Conservation (phyloP, 768 basidiomycete genomes). For the Rhizopogon roseolus region DNA sequence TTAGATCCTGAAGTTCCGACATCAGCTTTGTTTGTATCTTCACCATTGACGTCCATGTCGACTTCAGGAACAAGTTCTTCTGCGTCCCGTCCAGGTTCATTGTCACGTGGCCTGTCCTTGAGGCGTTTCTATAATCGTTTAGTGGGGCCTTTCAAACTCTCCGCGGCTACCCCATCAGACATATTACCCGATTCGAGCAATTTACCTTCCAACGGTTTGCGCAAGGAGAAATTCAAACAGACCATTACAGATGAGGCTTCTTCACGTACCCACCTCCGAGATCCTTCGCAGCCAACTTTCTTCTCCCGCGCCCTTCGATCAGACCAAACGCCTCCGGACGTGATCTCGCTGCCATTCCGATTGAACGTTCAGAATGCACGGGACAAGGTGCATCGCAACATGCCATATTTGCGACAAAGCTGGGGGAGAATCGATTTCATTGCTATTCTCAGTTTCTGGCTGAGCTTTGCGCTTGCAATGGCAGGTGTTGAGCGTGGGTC, state of each 20-base stretch:
- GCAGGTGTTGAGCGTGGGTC: slow-evolving; percentile 59
- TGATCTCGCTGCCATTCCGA: slow-evolving; percentile 56
- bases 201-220: not conserved
- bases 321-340: slow-evolving; percentile 33
- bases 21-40: slow-evolving; percentile 41
- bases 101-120: slow-evolving; percentile 41
- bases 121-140: slow-evolving; percentile 41
- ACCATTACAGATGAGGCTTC: not conserved
- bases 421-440: slow-evolving; percentile 91
- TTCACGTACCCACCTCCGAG: slow-evolving; percentile 34
- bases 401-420: slow-evolving; percentile 88
- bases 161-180: slow-evolving; percentile 13
- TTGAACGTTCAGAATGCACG: slow-evolving; percentile 52
- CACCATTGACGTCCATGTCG: slow-evolving; percentile 23
- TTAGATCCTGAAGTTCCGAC: slow-evolving; percentile 75
- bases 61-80: slow-evolving; percentile 18
- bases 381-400: slow-evolving; percentile 55
- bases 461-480: slow-evolving; percentile 68
- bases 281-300: slow-evolving; percentile 44
- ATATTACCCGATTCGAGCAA: not conserved
- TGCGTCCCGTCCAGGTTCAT: slow-evolving; percentile 26
- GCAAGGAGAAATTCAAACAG: not conserved
- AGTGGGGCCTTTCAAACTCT: slow-evolving; percentile 51
- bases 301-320: slow-evolving; percentile 45
- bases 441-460: slow-evolving; percentile 86